phyloP scores from a whole-genome alignment of 2,329 filamentous ascomycete genomes.

The Neodidymelliopsis sp. region DNA sequence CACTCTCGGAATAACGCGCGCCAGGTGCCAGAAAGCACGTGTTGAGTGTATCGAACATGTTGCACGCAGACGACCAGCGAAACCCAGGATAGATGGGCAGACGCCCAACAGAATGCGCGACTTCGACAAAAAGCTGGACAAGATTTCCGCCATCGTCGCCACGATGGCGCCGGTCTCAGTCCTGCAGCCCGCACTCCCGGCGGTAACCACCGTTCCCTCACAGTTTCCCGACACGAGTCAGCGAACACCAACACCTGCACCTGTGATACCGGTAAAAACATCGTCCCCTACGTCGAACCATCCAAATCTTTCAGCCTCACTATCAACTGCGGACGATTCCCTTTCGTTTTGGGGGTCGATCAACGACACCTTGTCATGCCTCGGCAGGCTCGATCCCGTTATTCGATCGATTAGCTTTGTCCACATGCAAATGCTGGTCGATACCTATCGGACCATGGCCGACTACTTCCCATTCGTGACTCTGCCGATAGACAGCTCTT shows the following conservation, averaged over 20 bases:
- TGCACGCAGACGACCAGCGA: constrained; percentile 46
- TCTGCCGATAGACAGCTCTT: constrained; percentile 38
- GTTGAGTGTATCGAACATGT: constrained; percentile 49
- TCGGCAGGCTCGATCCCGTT: constrained; percentile 43
- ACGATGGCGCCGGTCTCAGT: constrained; percentile 34
- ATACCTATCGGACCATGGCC: constrained; percentile 42
- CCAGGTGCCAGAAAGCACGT: constrained; percentile 48
- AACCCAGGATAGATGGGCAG: constrained; percentile 33
- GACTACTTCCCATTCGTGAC: constrained; percentile 47
- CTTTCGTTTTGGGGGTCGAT: constrained; percentile 45
- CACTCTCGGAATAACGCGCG: constrained; percentile 40
- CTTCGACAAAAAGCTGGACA: constrained; percentile 46
- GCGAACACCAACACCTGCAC: constrained; percentile 25
- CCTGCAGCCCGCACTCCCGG: constrained; percentile 26
- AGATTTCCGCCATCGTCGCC: constrained; percentile 42
- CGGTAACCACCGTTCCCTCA: constrained; percentile 36
- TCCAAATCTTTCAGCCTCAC: constrained; percentile 34
- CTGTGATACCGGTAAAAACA: constrained; percentile 23
- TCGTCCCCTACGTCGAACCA: constrained; percentile 24
- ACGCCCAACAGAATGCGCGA: constrained; percentile 42
- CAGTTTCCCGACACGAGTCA: constrained; percentile 29
- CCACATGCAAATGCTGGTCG: constrained; percentile 45
- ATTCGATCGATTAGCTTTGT: constrained; percentile 45
- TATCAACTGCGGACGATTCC: constrained; percentile 35
- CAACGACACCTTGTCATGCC: constrained; percentile 40